These are phyloP conservation scores for Penicillium digitatum DNA, from an alignment of 2,329 filamentous ascomycete species.

Conservation along the genomic window DNA sequence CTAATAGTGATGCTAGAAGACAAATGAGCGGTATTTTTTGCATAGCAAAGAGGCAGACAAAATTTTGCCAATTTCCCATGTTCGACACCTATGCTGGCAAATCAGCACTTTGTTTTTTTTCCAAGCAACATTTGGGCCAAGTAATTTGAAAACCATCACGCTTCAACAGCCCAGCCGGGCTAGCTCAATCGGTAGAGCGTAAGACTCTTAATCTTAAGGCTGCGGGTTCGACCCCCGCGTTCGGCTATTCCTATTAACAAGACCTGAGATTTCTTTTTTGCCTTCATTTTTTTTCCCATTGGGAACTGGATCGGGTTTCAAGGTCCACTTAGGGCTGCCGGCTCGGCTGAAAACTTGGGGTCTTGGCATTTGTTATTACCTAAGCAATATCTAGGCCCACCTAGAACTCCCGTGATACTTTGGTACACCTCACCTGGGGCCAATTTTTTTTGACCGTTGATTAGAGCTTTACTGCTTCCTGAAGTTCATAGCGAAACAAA, in stretches of 20 bases:
- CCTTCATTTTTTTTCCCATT: neutral
- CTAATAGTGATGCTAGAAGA: too few relatives aligned
- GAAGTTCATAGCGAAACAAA: too few relatives aligned
- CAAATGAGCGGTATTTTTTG: too few relatives aligned
- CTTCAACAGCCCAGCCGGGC: slow-evolving; percentile 32
- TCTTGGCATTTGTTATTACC: too few relatives aligned
- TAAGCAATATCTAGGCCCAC: too few relatives aligned
- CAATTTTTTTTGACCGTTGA: too few relatives aligned
- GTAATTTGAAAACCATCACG: neutral
- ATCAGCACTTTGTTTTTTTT: neutral
- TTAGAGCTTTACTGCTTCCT: too few relatives aligned
- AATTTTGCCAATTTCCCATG: too few relatives aligned
- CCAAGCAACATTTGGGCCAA: fast-evolving
- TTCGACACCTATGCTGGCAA: neutral
- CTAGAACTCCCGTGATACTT: too few relatives aligned
- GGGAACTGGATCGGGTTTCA: neutral
- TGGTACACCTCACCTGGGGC: too few relatives aligned
- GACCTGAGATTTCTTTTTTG: slow-evolving; percentile 9
- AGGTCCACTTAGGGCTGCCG: neutral
- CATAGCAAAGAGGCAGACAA: too few relatives aligned
- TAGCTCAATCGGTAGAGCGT: slow-evolving; percentile 51
- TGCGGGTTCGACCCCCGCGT: slow-evolving; percentile 45
- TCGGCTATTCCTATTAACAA: slow-evolving; percentile 32
- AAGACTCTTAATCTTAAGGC: slow-evolving; percentile 49
- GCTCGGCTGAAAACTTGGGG: too few relatives aligned